phyloP scores from a whole-genome alignment of 1,139 yeast species.

The Petasospora fabianii region DNA sequence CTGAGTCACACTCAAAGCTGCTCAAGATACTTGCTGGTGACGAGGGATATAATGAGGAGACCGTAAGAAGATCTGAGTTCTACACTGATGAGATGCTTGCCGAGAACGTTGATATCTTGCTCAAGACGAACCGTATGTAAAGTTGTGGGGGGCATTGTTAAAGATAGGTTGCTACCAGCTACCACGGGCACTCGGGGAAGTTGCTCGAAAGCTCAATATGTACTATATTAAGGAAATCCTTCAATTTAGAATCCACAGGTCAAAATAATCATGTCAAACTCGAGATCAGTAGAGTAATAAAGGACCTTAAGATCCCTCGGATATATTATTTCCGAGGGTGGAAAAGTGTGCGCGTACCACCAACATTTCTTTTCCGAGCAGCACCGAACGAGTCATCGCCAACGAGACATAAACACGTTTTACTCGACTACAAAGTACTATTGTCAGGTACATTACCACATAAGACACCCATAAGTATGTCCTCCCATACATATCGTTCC shows the following conservation, averaged over 20 bases:
- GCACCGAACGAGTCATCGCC: not conserved
- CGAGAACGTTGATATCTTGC: constrained; percentile 72
- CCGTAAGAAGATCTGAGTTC: constrained; percentile 77
- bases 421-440: no score
- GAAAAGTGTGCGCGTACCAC: constrained; percentile 1
- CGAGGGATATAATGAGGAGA: constrained; percentile 87
- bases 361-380: constrained; percentile 1
- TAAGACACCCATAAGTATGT: constrained; percentile 14
- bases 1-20: constrained; percentile 70
- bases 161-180: no score
- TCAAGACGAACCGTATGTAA: constrained; percentile 38
- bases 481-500: constrained; percentile 72
- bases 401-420: not conserved
- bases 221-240: not conserved
- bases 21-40: constrained; percentile 72
- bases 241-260: not conserved
- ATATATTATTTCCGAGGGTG: not conserved
- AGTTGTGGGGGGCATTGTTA: not conserved
- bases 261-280: not conserved
- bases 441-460: not conserved
- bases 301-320: no score
- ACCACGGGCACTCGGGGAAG: no score
- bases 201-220: no score
- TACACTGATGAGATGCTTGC: constrained; percentile 64
- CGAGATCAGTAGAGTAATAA: no score